Evolutionary conservation across 1,139 yeast species (phyloP).

Genomic region (Zygosaccharomyces sapae): DNA sequence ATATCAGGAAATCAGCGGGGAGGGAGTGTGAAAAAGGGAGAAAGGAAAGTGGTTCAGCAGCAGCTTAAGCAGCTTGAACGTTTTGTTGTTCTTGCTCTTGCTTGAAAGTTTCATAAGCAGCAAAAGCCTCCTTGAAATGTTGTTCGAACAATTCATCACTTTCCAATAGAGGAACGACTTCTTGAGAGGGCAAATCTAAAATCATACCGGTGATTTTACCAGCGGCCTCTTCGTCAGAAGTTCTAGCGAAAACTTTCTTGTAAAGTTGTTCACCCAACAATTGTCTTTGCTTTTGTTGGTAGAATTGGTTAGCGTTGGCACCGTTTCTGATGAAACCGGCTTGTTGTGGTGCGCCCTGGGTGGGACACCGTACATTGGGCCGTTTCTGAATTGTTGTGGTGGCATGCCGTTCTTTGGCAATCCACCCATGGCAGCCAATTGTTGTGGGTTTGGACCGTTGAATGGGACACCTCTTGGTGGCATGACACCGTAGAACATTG

Average conservation of each 20-base stretch:
- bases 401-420: conserved; percentile 66
- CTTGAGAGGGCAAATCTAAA: conserved; percentile 90
- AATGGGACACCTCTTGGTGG: conserved; percentile 87
- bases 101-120: conserved; percentile 87
- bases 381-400: conserved; percentile 52
- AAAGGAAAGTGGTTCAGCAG: conserved; percentile 1
- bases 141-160: conserved; percentile 86
- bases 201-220: conserved; percentile 99
- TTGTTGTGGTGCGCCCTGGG: conserved; percentile 53
- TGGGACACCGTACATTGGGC: conserved; percentile 82
- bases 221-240: conserved; percentile 92
- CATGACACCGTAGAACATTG: conserved; percentile 80
- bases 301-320: conserved; percentile 46
- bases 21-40: background rate
- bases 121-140: conserved; percentile 91
- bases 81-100: conserved; percentile 36
- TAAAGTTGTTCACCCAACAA: conserved; percentile 96
- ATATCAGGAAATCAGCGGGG: background rate
- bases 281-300: conserved; percentile 76
- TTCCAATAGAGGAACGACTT: conserved; percentile 81
- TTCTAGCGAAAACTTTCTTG: conserved; percentile 88
- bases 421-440: conserved; percentile 49
- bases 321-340: conserved; percentile 41
- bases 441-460: conserved; percentile 86
- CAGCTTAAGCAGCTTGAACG: conserved; percentile 1